Evolutionary conservation across 176 grass and related monocot genomes (phyloP).

Genomic region (Musa itinerans): DNA sequence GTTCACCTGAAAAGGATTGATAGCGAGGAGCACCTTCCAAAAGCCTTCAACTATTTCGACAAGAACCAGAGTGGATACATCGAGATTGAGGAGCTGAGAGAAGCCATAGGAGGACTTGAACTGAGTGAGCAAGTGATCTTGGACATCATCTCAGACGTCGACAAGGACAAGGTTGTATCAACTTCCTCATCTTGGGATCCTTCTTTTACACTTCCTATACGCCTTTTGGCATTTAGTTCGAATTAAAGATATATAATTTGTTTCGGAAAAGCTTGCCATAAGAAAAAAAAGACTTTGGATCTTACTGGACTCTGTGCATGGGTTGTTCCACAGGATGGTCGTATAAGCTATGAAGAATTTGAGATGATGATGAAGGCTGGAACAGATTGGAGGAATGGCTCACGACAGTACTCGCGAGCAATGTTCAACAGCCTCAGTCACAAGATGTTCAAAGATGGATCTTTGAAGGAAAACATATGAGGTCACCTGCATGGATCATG

Average conservation of each 20-base stretch:
- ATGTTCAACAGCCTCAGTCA: constrained; percentile 52
- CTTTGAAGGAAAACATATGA: neutral
- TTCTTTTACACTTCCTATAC: no score
- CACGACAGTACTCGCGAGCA: constrained; percentile 46
- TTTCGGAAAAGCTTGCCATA: no score
- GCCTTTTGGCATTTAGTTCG: no score
- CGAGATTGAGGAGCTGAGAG: constrained; percentile 66
- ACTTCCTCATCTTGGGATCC: neutral
- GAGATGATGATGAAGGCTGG: constrained; percentile 92
- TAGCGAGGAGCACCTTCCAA: constrained; percentile 62
- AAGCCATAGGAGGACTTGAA: constrained; percentile 59
- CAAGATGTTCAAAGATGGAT: constrained; percentile 46
- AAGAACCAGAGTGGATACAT: constrained; percentile 76
- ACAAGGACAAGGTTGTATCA: constrained; percentile 53
- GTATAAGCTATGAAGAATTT: constrained; percentile 78
- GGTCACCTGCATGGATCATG: no score
- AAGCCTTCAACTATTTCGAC: constrained; percentile 79
- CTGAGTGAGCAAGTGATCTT: constrained; percentile 51
- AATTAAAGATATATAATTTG: no score
- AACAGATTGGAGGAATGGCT: constrained; percentile 74
- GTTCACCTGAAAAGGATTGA: constrained; percentile 80
- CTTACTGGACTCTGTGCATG: neutral
- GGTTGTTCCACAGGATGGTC: constrained; percentile 64
- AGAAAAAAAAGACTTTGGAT: no score
- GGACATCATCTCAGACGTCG: constrained; percentile 58